Conservation (phyloP, 495 filamentous ascomycete genomes). For the Annulohypoxylon moriforme region DNA sequence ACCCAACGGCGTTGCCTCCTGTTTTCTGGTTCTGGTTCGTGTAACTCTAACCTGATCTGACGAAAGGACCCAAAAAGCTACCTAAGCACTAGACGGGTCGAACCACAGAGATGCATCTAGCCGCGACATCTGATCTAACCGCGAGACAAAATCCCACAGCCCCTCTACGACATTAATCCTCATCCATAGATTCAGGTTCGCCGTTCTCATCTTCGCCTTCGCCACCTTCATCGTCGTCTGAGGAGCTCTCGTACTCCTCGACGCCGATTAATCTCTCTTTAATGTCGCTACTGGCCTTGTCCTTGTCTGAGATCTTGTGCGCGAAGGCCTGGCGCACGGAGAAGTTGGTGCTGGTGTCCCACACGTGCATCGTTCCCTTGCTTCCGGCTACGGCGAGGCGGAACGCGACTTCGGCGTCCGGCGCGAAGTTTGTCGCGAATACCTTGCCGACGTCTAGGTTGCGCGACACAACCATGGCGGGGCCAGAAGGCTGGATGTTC, state of each 20-base stretch:
- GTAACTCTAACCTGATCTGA: neutral
- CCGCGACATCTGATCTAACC: constrained; percentile 24
- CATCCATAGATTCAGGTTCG: constrained; percentile 90
- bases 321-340: constrained; percentile 91
- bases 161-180: constrained; percentile 63
- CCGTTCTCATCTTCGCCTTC: constrained; percentile 67
- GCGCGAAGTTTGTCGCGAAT: constrained; percentile 89
- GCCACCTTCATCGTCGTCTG: constrained; percentile 67
- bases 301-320: constrained; percentile 66
- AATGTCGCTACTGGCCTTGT: constrained; percentile 65
- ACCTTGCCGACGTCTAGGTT: constrained; percentile 94
- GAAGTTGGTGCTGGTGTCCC: constrained; percentile 95
- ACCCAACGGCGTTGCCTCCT: too few relatives aligned
- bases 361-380: constrained; percentile 92
- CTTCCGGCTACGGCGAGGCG: constrained; percentile 92
- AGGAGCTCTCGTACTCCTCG: constrained; percentile 70
- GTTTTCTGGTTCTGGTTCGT: constrained; percentile 21
- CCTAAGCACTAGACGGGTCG: neutral
- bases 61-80: too few relatives aligned
- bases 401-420: constrained; percentile 89
- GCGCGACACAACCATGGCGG: constrained; percentile 88
- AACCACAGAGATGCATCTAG: constrained; percentile 22
- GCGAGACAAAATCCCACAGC: constrained; percentile 18
- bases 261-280: constrained; percentile 82
- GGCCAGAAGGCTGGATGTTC: constrained; percentile 83